Base-by-base conservation (phyloP, 2,329 filamentous ascomycete genomes). In the Emmonsia crescens region DNA sequence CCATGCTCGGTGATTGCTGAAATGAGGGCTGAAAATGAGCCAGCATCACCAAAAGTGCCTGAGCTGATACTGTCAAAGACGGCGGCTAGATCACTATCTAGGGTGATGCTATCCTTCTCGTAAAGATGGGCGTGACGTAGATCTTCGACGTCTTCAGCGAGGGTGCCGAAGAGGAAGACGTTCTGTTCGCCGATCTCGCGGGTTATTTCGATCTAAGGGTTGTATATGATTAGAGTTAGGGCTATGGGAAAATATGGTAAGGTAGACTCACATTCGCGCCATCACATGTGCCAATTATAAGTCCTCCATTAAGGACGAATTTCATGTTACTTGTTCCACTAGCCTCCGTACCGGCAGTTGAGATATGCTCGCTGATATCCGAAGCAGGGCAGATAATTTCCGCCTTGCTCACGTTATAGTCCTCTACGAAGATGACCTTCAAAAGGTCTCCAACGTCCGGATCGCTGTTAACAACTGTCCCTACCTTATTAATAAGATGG, bases 341-440 rank as follows among this genome's bases (percentile, higher is more conserved):
- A 31, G 84, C 85, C 69, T 99, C 94, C 0, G 94, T 99, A 57
- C 94, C 94, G 44, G 94, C 94, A 29, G 94, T 99, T 2, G 94
- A 97, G 71, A 99, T 99, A 75, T 99, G 94, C 79, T 99, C 94
- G 76, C 91, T 96, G 70, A 99, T 87, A 70, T 99, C 94, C 24
- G 91, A 96, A 14, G 94, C 94, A 14, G 94, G 94, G 66, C 85
- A 85, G 70, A 99, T 96, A 71, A 97, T 92, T 78, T 99, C 94
- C 2, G 94, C 94, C 81, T 99, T 99, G 84, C 91, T 96, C 72
- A 99, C 94, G 68, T 99, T 99, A 83, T 99, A 99, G 77, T 99
- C 94, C 72, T 95, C 91, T 60, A 99, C 77, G 81, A 96, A 99
- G 71, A 99, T 86, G 60, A 99, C 94, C 82, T 99, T 99, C 72